Evolutionary conservation across 257 asterid species (phyloP), one percentile per base, ranked within the genome.

Genomic region (Nicotiana undulata): DNA sequence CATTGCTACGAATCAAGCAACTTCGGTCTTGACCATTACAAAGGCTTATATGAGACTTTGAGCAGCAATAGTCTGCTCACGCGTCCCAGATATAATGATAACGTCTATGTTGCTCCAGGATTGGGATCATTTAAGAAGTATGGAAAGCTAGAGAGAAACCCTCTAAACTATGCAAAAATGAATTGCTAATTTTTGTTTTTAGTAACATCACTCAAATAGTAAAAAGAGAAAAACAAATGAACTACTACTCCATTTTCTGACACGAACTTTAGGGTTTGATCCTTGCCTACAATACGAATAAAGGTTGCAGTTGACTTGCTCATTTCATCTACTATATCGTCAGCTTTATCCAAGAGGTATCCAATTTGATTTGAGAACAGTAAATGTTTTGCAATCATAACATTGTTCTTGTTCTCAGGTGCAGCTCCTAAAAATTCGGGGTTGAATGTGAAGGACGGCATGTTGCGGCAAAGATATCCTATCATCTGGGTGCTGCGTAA

Each of bases 301-400:
- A 88, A 90, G 24, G 99, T 97, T 85, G 97, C 97, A 84, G 96
- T 90, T 55, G 95, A 82, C 84, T 95, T 92, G 87, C 99, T 91
- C 99, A 95, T 93, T 87, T 93, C 99, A 83, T 94, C 89, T 67
- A 95, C 91, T 58, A 93, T 93, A 81, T 96, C 87, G 74, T 98
- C 98, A 46, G 98, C 97, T 82, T 93, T 95, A 40, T 97, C 99
- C 81, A 95, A 94, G 67, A 95, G 97, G 83, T 98, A 95, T 40
- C 99, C 99, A 77, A 95, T 95, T 85, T 95, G 95, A 89, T 90
- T 89, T 79, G 98, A 93, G 84, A 90, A 85, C 63, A 95, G 97
- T 59, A 95, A 96, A 79, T 93, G 90, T 82, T 89, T 95, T 6
- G 99, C 97, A 64, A 83, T 70, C 87, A 91, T 77, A n/a, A 76